Evolutionary conservation across 805 yeast species (phyloP), one percentile per base, ranked within the genome.

Genomic region (Tanozyma kutaoensis): DNA sequence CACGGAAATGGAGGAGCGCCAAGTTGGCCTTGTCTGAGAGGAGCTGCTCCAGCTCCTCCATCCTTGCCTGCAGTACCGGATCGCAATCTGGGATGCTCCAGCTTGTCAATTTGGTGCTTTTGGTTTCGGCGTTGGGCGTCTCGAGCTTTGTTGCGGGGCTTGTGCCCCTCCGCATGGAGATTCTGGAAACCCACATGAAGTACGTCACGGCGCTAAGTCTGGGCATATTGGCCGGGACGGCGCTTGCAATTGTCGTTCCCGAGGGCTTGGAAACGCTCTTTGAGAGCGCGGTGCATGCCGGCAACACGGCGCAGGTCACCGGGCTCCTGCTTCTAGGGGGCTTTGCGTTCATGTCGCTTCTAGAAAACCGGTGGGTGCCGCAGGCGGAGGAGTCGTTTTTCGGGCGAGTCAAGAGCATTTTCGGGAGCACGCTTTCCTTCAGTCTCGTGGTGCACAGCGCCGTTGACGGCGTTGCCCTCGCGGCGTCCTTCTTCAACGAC

Each of bases 401-500:
- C n/a, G n/a, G n/a, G n/a, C n/a, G n/a, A n/a, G n/a, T n/a, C n/a
- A n/a, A n/a, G n/a, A n/a, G n/a, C n/a, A n/a, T 17, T 1, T 27
- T 62, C 12, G 39, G 43, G 12, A 50, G 69, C 11, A 51, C 80
- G 1, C 54, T 71, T 2, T 68, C 80, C 0, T 38, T 76, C 4
- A 84, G 85, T 0, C 54, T 79, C 10, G 42, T 76, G 1, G 55
- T 78, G 11, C 93, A 79, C 42, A 69, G 81, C 1, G 39, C 71
- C 3, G 70, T 80, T 2, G 93, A 79, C 39, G 93, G 93, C 2
- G 54, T 79, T 5, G 76, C 84, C 0, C 52, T 79, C 20, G 84
- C 85, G 0, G 66, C 84, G 0, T 61, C 77, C 1, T 57, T 62
- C 26, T 46, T 62, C 14, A 42, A 66, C 8, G 46, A 54, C 13